Evolutionary conservation across 768 basidiomycete species (phyloP), one percentile per base, ranked within the genome.

Genomic region (Leccinum subgranulosum): DNA sequence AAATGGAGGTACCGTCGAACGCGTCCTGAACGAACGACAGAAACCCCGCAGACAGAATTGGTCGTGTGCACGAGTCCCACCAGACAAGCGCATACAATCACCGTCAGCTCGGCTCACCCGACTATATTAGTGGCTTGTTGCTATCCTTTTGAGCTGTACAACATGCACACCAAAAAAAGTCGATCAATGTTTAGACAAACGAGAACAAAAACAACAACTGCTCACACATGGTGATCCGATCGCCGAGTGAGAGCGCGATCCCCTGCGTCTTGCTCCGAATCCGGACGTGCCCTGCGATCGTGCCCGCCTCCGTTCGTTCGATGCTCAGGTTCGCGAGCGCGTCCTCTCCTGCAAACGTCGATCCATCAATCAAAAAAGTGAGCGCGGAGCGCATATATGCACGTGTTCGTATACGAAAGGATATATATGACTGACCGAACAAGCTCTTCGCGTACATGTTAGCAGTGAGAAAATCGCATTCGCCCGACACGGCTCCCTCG

Each of bases 241-340:
- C 94, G n/a, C 93, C 96, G 60, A 99, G 73, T 17, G 91, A 92
- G 60, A 98, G 78, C 2, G 96, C 96, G 60, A 98, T 98, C 53
- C 96, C 96, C 72, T 98, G 96, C 23, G 96, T 98, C 77, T 98
- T 98, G 69, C 92, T 94, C 57, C 96, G 84, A 69, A 98, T 98
- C 52, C 96, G 85, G 9, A 98, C 93, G 73, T 98, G 95, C 0
- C 96, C 96, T 14, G 87, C 87, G 56, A 98, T 87, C 6, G 79
- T 82, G 1, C 94, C 94, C 11, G 77, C 75, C 55, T 93, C 90
- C 46, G 89, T 87, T 65, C 88, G 82, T 70, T 99, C 96, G 60
- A 99, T 86, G 59, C 90, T 92, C 62, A 98, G 74, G 72, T 99
- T 99, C 49, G 96, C 96, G 27, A 99, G 75, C 0, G 96, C 96